Evolutionary conservation across 371 early-diverging fungal genomes (phyloP).

Genomic region (Mucor lusitanicus): DNA sequence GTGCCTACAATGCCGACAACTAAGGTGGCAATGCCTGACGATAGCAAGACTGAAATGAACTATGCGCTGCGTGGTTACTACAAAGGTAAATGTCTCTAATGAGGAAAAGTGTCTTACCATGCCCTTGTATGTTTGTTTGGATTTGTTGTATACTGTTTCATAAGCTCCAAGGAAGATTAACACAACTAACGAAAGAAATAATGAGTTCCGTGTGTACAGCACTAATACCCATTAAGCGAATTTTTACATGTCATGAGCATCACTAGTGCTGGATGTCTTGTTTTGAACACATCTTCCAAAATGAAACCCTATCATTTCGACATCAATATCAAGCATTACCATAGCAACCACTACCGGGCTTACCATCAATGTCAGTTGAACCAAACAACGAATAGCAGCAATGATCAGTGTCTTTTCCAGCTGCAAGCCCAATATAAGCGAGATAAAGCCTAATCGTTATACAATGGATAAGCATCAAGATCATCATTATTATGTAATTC

Average conservation of each 20-base stretch:
- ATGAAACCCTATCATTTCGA: conserved; percentile 51
- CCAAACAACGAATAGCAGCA: conserved; percentile 60
- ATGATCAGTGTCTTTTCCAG: conserved; percentile 64
- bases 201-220: too few relatives aligned
- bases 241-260: conserved; percentile 63
- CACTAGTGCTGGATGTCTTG: conserved; percentile 55
- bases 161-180: conserved; percentile 54
- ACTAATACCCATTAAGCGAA: too few relatives aligned
- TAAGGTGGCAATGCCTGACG: conserved; percentile 50
- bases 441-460: conserved; percentile 50
- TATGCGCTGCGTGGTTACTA: neutral
- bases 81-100: neutral
- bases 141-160: conserved; percentile 66
- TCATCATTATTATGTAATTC: neutral
- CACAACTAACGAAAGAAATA: conserved; percentile 25
- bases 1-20: conserved; percentile 67
- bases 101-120: conserved; percentile 48
- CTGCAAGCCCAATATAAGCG: conserved; percentile 56
- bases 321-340: neutral
- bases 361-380: conserved; percentile 72
- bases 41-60: conserved; percentile 53
- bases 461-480: neutral
- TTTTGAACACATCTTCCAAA: conserved; percentile 66
- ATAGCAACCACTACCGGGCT: neutral
- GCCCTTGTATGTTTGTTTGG: conserved; percentile 51